Percentiles rank a stretch among this genome's conserved stretches.
Evolutionary conservation across 345 rosid genomes (phyloP).

Genomic region (Moringa oleifera): DNA sequence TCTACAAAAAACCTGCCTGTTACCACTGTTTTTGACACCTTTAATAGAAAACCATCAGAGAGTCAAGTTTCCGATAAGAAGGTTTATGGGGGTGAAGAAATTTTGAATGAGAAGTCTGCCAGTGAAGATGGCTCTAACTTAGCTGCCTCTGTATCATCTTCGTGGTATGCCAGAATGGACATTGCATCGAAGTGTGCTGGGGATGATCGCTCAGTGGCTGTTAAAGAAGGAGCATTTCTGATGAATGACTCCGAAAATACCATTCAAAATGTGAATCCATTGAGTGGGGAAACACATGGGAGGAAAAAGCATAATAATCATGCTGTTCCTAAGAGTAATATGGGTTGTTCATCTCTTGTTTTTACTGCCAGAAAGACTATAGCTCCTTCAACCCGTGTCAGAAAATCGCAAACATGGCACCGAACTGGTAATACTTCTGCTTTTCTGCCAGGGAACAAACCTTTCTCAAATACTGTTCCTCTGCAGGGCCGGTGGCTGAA

Average conservation of each 20-base stretch:
- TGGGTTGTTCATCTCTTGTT: slow-evolving; percentile 34
- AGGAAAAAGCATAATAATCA: slow-evolving; percentile 32
- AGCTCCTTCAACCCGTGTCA: slow-evolving; percentile 35
- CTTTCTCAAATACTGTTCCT: slow-evolving; percentile 32
- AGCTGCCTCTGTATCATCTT: slow-evolving; percentile 22
- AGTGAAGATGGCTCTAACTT: slow-evolving; percentile 24
- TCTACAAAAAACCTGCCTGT: slow-evolving; percentile 33
- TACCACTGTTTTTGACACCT: slow-evolving; percentile 11
- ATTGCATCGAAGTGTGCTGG: slow-evolving; percentile 18
- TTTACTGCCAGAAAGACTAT: slow-evolving; percentile 38
- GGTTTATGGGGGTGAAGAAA: slow-evolving; percentile 24
- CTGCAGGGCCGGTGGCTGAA: slow-evolving; percentile 33
- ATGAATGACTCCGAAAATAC: slow-evolving; percentile 24
- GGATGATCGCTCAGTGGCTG: slow-evolving; percentile 24
- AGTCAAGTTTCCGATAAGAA: slow-evolving; percentile 26
- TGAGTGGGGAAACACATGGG: slow-evolving; percentile 32
- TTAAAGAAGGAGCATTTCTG: slow-evolving; percentile 25
- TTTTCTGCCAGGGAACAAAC: slow-evolving; percentile 33
- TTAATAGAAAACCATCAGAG: slow-evolving; percentile 23
- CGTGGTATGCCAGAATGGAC: slow-evolving; percentile 27
- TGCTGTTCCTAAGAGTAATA: slow-evolving; percentile 36
- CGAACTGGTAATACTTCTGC: slow-evolving; percentile 38
- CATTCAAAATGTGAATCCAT: slow-evolving; percentile 19
- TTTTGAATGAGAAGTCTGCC: slow-evolving; percentile 24
- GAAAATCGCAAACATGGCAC: slow-evolving; percentile 75